phyloP scores from a whole-genome alignment of 768 basidiomycete species.

The Mycena rosella region DNA sequence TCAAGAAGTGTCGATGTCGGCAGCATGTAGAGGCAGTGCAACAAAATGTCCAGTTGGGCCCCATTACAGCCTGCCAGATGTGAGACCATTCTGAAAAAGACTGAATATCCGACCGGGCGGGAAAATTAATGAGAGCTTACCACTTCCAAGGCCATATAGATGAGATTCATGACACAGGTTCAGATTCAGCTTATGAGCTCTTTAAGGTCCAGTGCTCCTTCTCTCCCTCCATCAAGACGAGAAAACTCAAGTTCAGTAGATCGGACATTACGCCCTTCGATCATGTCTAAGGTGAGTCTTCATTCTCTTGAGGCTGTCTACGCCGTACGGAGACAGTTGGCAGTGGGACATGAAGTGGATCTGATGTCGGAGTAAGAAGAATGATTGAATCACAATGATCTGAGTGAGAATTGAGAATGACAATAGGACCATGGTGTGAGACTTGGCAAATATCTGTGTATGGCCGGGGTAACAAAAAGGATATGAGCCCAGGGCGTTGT shows the following conservation, averaged over 20 bases:
- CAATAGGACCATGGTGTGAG: conserved; percentile 8
- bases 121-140: not conserved
- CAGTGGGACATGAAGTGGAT: conserved; percentile 4
- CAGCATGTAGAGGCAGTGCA: too few relatives aligned
- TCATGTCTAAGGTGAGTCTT: conserved; percentile 1
- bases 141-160: not conserved
- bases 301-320: not conserved
- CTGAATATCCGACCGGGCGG: not conserved
- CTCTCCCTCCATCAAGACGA: not conserved
- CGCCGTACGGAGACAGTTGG: not conserved
- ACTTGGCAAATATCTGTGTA: not conserved
- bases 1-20: too few relatives aligned
- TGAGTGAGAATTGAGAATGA: conserved; percentile 3
- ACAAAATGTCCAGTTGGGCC: too few relatives aligned
- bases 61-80: too few relatives aligned
- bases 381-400: conserved; percentile 8
- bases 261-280: not conserved
- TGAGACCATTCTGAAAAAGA: not conserved
- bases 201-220: not conserved
- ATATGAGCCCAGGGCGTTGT: not conserved
- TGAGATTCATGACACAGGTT: not conserved
- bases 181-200: conserved; percentile 1
- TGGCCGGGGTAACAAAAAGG: not conserved
- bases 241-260: not conserved
- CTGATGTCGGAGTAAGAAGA: too few relatives aligned